Evolutionary conservation across 2,329 filamentous ascomycete genomes (phyloP).

Genomic region (Byssochlamys sp.): DNA sequence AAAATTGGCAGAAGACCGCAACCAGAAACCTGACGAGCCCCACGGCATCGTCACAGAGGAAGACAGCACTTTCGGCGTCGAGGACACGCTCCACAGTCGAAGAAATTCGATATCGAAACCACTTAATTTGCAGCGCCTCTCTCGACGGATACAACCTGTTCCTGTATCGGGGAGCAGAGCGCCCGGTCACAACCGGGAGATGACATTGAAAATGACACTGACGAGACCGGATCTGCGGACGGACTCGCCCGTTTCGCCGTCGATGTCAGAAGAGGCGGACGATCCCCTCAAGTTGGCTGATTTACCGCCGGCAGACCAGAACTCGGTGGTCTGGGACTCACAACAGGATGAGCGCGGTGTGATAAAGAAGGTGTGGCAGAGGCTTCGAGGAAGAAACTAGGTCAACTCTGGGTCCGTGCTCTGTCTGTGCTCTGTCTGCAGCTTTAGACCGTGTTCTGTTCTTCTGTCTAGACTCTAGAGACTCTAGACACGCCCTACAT

Average conservation of each 20-base stretch:
- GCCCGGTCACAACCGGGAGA: slow-evolving; percentile 57
- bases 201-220: slow-evolving; percentile 93
- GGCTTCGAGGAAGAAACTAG: slow-evolving; percentile 23
- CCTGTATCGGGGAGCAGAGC: slow-evolving; percentile 18
- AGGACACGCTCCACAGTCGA: slow-evolving; percentile 20
- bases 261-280: slow-evolving; percentile 54
- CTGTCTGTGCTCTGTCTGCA: not conserved
- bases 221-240: slow-evolving; percentile 73
- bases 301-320: slow-evolving; percentile 38
- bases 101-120: not conserved
- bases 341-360: slow-evolving; percentile 30
- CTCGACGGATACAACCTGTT: slow-evolving; percentile 1
- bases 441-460: not conserved
- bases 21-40: slow-evolving; percentile 36
- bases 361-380: slow-evolving; percentile 38
- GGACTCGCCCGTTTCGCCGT: slow-evolving; percentile 28
- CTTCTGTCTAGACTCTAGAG: not conserved
- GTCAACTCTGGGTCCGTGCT: slow-evolving; percentile 2
- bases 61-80: slow-evolving; percentile 35
- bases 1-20: slow-evolving; percentile 14
- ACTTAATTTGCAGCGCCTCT: not conserved
- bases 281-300: slow-evolving; percentile 49
- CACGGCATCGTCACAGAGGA: slow-evolving; percentile 44
- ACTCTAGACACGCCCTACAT: not conserved
- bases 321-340: slow-evolving; percentile 33